Evolutionary conservation across 441 rosid genomes (phyloP).

Genomic region (Pelargonium citronellum): DNA sequence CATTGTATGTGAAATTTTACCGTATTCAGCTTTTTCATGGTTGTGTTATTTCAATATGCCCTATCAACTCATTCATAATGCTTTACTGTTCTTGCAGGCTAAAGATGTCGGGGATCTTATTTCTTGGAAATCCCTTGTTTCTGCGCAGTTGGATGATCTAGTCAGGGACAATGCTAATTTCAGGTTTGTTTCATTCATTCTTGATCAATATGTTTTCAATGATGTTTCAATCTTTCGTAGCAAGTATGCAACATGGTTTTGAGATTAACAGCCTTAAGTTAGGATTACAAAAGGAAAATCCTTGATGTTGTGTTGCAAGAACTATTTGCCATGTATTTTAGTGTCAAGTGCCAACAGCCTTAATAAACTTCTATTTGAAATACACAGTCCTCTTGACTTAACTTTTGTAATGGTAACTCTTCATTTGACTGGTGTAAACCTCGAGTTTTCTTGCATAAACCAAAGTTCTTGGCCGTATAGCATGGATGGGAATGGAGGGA

Average conservation of each 20-base stretch:
- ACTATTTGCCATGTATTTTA: no score
- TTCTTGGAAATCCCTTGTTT: slow-evolving; percentile 53
- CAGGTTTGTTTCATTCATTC: slow-evolving; percentile 35
- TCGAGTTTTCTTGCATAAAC: no score
- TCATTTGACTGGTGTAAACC: no score
- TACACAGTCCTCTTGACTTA: no score
- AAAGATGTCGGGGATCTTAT: slow-evolving; percentile 47
- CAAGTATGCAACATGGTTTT: neutral
- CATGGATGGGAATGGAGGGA: no score
- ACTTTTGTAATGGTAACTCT: no score
- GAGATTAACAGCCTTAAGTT: neutral
- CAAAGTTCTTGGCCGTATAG: no score
- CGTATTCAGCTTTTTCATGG: slow-evolving; percentile 7
- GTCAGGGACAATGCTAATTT: slow-evolving; percentile 38
- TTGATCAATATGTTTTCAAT: neutral
- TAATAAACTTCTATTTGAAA: no score
- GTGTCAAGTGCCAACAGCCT: no score
- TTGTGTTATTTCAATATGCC: neutral
- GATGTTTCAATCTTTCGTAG: neutral
- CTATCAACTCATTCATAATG: neutral
- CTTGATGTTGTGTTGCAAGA: no score
- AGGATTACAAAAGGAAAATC: no score
- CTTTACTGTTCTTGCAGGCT: slow-evolving; percentile 37
- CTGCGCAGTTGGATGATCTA: slow-evolving; percentile 41
- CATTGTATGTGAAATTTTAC: slow-evolving; percentile 35